These are phyloP conservation scores for Papiliotrema fonsecae DNA, from an alignment of 1,284 basidiomycete species.

Conservation along the genomic window DNA sequence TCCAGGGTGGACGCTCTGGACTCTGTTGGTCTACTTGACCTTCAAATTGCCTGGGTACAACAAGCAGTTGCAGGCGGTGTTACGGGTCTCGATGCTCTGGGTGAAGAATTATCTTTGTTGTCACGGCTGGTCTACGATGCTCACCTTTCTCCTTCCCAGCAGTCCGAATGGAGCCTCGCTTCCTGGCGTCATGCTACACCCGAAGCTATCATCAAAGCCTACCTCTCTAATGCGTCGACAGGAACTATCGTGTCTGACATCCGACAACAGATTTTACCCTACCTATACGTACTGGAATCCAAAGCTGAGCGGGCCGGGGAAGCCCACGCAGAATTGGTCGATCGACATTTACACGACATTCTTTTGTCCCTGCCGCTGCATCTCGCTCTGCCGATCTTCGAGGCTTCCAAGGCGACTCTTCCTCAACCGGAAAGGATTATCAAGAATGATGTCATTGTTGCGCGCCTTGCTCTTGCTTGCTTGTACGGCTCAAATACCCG, in stretches of 20 bases:
- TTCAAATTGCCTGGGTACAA: slow-evolving; percentile 72
- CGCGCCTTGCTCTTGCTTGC: slow-evolving; percentile 74
- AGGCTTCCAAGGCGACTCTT: slow-evolving; percentile 82
- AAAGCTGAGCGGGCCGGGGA: slow-evolving; percentile 70
- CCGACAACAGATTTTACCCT: slow-evolving; percentile 73
- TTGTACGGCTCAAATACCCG: slow-evolving; percentile 75
- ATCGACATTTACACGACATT: slow-evolving; percentile 64
- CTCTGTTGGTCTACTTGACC: slow-evolving; percentile 68
- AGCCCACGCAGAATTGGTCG: slow-evolving; percentile 59
- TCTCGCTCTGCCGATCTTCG: slow-evolving; percentile 69
- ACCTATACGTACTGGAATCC: slow-evolving; percentile 81
- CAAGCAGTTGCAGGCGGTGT: slow-evolving; percentile 77
- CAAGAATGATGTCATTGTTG: slow-evolving; percentile 74
- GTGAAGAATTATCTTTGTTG: slow-evolving; percentile 82
- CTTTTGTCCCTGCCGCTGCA: slow-evolving; percentile 64
- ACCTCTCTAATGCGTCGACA: slow-evolving; percentile 65
- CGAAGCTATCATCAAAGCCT: slow-evolving; percentile 62
- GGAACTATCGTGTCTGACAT: slow-evolving; percentile 66
- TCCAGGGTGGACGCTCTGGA: slow-evolving; percentile 61
- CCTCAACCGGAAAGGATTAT: slow-evolving; percentile 65
- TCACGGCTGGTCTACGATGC: slow-evolving; percentile 79
- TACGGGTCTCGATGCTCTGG: slow-evolving; percentile 71
- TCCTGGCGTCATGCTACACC: slow-evolving; percentile 67
- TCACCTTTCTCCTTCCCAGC: slow-evolving; percentile 26
- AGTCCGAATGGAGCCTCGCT: slow-evolving; percentile 62